phyloP scores from a whole-genome alignment of 768 basidiomycete species.

The Vishniacozyma victoriae region DNA sequence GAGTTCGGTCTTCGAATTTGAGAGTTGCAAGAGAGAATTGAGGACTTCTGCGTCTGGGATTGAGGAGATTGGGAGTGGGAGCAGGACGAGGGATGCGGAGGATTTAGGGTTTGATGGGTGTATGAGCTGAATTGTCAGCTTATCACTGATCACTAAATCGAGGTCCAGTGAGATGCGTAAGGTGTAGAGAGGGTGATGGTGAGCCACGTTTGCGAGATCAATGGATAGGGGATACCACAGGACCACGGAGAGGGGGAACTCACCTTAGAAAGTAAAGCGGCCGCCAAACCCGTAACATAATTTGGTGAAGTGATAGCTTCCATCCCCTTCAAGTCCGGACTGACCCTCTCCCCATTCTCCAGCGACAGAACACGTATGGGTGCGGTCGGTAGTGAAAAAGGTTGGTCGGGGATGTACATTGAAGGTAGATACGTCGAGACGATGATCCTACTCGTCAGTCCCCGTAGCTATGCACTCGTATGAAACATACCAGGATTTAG shows the following conservation, averaged over 20 bases:
- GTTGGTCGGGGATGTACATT: slow-evolving; percentile 24
- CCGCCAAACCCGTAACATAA: slow-evolving; percentile 32
- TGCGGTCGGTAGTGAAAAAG: neutral
- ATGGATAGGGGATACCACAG: no score
- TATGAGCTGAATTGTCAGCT: no score
- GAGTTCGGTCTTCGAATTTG: neutral
- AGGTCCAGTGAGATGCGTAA: neutral
- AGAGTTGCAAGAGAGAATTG: neutral
- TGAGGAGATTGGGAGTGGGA: slow-evolving; percentile 26
- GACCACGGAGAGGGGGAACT: neutral
- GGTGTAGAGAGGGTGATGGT: no score
- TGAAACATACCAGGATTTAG: slow-evolving; percentile 6
- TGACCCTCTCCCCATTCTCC: neutral
- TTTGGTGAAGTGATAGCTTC: slow-evolving; percentile 11
- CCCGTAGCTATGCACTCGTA: neutral
- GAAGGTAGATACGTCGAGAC: slow-evolving; percentile 25
- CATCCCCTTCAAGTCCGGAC: neutral
- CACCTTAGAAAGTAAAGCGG: slow-evolving; percentile 21
- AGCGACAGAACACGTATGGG: slow-evolving; percentile 3
- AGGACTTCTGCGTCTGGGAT: neutral
- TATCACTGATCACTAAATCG: no score
- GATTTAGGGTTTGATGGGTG: slow-evolving; percentile 7
- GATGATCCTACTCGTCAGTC: slow-evolving; percentile 9
- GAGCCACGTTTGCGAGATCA: no score
- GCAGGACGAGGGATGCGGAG: slow-evolving; percentile 3